These are phyloP conservation scores for Magnolia officinalis DNA, from an alignment of 164 flowering plant genomes.

Conservation along the genomic window DNA sequence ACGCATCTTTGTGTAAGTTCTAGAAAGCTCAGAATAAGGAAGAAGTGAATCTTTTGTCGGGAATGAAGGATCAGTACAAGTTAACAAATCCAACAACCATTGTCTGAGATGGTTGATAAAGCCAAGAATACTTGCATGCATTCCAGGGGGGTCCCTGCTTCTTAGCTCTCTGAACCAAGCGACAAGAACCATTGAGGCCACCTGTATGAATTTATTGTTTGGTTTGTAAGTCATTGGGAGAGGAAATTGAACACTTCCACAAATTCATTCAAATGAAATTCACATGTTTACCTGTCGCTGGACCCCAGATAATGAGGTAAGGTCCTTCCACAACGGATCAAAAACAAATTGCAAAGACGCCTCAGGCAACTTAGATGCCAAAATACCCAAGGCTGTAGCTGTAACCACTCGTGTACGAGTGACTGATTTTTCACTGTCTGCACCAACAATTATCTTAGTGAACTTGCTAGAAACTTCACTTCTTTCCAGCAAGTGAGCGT, in stretches of 20 bases:
- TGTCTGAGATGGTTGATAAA: conserved; percentile 39
- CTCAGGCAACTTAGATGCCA: conserved; percentile 71
- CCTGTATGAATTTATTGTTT: conserved; percentile 37
- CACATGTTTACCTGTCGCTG: conserved; percentile 72
- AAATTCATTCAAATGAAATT: conserved; percentile 2
- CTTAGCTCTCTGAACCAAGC: conserved; percentile 91
- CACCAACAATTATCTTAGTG: conserved; percentile 79
- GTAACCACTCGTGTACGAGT: conserved; percentile 84
- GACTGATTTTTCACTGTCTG: conserved; percentile 83
- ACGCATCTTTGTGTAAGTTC: conserved; percentile 94
- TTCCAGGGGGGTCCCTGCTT: conserved; percentile 20
- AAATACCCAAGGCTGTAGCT: conserved; percentile 74
- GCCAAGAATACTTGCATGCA: conserved; percentile 21
- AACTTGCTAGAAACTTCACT: conserved; percentile 44
- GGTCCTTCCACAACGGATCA: conserved; percentile 68
- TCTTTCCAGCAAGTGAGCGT: conserved; percentile 35
- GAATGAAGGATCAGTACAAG: conserved; percentile 77
- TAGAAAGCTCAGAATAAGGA: conserved; percentile 92
- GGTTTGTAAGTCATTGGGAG: conserved; percentile 1
- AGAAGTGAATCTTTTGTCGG: conserved; percentile 79
- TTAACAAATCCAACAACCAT: conserved; percentile 73
- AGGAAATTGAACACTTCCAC: neutral
- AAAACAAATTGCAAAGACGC: conserved; percentile 46
- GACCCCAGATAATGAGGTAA: conserved; percentile 85
- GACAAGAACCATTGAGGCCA: conserved; percentile 81